Conservation (phyloP, 257 asterid species). For the Ocimum tenuiflorum region DNA sequence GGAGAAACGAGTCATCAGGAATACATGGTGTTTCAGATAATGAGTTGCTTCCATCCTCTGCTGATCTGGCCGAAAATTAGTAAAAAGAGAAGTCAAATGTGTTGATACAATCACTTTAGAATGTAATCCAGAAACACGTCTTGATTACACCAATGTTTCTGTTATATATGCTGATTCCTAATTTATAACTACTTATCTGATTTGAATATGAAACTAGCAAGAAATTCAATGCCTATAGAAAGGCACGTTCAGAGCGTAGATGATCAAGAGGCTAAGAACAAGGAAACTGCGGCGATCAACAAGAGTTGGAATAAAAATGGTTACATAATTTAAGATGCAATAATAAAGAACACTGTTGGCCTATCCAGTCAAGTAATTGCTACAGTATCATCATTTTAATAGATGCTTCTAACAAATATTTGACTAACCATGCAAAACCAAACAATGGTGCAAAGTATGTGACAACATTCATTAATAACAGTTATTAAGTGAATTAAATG, state of each 20-base stretch:
- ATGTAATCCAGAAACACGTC: background rate
- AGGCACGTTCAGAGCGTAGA: background rate
- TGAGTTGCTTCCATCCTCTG: constrained; percentile 12
- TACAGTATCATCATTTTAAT: background rate
- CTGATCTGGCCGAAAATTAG: constrained; percentile 22
- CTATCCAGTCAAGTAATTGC: background rate
- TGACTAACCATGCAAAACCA: background rate
- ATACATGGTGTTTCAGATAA: constrained; percentile 6
- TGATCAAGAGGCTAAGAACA: background rate
- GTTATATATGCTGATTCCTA: background rate
- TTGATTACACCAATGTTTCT: background rate
- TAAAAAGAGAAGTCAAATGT: background rate
- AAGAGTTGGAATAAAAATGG: background rate
- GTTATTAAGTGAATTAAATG: background rate
- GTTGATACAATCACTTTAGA: background rate
- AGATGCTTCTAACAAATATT: background rate
- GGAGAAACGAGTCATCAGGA: constrained; percentile 27
- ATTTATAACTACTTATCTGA: background rate
- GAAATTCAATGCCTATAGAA: no score
- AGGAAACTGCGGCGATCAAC: background rate
- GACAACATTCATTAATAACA: background rate
- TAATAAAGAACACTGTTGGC: background rate
- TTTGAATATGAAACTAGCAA: background rate
- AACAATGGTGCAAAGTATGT: background rate
- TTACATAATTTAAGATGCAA: background rate